Evolutionary conservation across 1,284 basidiomycete genomes (phyloP).

Genomic region (Sanghuangporus weigelae): DNA sequence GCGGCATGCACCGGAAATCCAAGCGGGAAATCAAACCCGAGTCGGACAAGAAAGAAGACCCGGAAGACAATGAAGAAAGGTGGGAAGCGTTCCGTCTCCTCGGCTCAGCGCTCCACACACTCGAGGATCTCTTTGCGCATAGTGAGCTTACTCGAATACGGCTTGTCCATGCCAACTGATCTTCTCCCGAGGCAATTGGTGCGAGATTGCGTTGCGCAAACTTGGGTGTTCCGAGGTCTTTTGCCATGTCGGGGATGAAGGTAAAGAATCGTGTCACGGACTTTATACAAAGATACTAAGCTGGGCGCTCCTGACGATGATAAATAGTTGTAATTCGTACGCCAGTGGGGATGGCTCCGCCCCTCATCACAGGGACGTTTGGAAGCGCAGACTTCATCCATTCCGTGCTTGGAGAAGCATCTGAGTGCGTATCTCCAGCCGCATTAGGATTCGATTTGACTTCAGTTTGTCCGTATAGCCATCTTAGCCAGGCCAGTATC

Average conservation of each 20-base stretch:
- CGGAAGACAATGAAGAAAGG: slow-evolving; percentile 12
- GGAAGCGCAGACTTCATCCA: slow-evolving; percentile 49
- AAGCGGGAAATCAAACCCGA: background rate
- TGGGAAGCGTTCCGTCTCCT: slow-evolving; percentile 27
- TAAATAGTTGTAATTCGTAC: slow-evolving; percentile 31
- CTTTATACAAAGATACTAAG: background rate
- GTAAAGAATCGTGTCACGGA: slow-evolving; percentile 14
- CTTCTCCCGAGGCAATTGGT: slow-evolving; percentile 30
- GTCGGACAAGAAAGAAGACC: background rate
- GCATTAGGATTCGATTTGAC: background rate
- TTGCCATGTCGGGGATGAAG: slow-evolving; percentile 50
- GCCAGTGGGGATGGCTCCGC: slow-evolving; percentile 43
- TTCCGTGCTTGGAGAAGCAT: slow-evolving; percentile 30
- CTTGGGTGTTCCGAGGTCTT: slow-evolving; percentile 48
- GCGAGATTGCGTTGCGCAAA: slow-evolving; percentile 39
- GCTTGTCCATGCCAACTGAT: background rate
- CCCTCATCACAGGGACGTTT: slow-evolving; percentile 53
- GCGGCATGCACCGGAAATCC: slow-evolving; percentile 4
- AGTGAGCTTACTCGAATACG: slow-evolving; percentile 21
- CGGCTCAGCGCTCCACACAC: slow-evolving; percentile 37
- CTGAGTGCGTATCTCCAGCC: slow-evolving; percentile 24
- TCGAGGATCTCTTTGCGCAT: slow-evolving; percentile 48
- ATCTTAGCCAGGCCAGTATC: slow-evolving; percentile 39
- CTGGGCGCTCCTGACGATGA: background rate
- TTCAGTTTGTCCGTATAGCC: slow-evolving; percentile 8